Evolutionary conservation across 176 grass and related monocot species (phyloP).

Genomic region (Oryza australiensis): DNA sequence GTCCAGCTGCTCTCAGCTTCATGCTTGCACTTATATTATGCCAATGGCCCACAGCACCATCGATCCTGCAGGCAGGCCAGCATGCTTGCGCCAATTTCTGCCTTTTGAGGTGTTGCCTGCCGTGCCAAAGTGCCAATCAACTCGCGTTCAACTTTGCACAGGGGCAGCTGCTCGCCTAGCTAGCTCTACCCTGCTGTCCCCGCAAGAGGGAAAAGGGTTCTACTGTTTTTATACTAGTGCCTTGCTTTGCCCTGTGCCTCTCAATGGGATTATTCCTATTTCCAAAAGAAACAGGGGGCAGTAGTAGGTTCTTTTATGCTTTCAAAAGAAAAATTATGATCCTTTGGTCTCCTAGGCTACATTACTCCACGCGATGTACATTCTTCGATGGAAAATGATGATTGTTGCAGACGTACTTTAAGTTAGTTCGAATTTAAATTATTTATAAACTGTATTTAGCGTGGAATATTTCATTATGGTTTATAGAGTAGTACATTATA

Average conservation of each 20-base stretch:
- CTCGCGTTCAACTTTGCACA: conserved; percentile 30
- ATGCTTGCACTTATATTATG: conserved; percentile 3
- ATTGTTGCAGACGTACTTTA: too few species aligned
- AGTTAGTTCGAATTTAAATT: too few species aligned
- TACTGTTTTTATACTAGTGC: conserved; percentile 19
- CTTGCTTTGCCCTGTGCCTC: conserved; percentile 4
- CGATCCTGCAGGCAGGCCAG: background rate
- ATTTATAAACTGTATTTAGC: too few species aligned
- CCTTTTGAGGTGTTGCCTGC: conserved; percentile 40
- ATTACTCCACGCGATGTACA: background rate
- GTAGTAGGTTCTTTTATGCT: background rate
- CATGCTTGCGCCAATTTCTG: conserved; percentile 35
- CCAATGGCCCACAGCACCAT: conserved; percentile 25
- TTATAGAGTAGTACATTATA: too few species aligned
- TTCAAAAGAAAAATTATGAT: background rate
- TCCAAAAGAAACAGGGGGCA: background rate
- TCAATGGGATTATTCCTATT: conserved; percentile 4
- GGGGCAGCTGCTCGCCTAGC: background rate
- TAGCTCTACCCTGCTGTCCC: background rate
- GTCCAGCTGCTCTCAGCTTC: background rate
- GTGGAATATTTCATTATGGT: too few species aligned
- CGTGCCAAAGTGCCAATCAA: conserved; percentile 37
- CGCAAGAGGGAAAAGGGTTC: background rate
- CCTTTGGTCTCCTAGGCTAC: background rate
- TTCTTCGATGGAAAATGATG: background rate